Evolutionary conservation across 1,139 yeast genomes (phyloP).

Genomic region (Protomyces inundatus): DNA sequence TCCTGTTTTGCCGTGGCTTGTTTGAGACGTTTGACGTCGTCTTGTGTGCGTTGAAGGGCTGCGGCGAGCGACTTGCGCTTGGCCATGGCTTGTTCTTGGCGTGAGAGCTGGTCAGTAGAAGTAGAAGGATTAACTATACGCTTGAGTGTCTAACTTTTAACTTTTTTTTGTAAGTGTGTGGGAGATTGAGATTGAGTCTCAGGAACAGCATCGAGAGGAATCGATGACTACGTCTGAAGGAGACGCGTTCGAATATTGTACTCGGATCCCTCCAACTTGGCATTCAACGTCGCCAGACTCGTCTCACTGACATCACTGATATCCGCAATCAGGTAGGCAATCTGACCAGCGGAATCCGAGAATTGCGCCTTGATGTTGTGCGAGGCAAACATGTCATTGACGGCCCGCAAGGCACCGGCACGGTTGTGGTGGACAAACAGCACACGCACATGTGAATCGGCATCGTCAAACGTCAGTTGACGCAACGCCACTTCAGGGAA

Average conservation of each 20-base stretch:
- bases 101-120: neutral
- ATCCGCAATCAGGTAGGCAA: slow-evolving; percentile 98
- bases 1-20: neutral
- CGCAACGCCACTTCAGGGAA: slow-evolving; percentile 97
- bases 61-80: slow-evolving; percentile 15
- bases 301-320: slow-evolving; percentile 76
- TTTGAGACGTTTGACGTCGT: slow-evolving; percentile 5
- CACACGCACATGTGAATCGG: slow-evolving; percentile 71
- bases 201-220: neutral
- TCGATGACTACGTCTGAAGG: slow-evolving; percentile 50
- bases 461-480: slow-evolving; percentile 82
- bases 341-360: slow-evolving; percentile 91
- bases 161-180: neutral
- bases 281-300: slow-evolving; percentile 79
- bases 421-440: slow-evolving; percentile 95
- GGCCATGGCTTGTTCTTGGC: neutral
- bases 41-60: slow-evolving; percentile 5
- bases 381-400: slow-evolving; percentile 87
- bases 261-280: slow-evolving; percentile 82
- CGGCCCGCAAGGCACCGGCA: slow-evolving; percentile 97
- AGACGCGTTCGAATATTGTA: slow-evolving; percentile 88
- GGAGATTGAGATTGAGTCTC: too few species aligned
- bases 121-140: too few species aligned
- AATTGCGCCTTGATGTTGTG: slow-evolving; percentile 97
- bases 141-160: neutral